Evolutionary conservation across 2,329 filamentous ascomycete genomes (phyloP).

Genomic region (Diaporthe citri): DNA sequence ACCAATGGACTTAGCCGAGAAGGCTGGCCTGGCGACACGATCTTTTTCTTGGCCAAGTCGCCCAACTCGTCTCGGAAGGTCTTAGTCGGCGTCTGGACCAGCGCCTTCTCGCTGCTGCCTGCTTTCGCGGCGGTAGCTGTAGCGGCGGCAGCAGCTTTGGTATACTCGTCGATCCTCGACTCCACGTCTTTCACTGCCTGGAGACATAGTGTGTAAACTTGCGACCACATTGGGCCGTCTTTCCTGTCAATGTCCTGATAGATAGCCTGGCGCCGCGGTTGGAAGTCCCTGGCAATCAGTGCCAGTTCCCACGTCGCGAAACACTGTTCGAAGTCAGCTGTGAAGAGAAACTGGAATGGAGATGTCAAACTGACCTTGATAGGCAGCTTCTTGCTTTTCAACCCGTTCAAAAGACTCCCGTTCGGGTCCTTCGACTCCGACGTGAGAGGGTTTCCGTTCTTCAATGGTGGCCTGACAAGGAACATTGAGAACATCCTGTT

Average conservation of each 20-base stretch:
- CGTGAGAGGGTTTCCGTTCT: slow-evolving; percentile 86
- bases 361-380: slow-evolving; percentile 68
- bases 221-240: slow-evolving; percentile 84
- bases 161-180: slow-evolving; percentile 73
- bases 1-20: slow-evolving; percentile 65
- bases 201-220: slow-evolving; percentile 79
- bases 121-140: slow-evolving; percentile 50
- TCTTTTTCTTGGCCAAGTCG: slow-evolving; percentile 56
- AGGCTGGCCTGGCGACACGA: slow-evolving; percentile 61
- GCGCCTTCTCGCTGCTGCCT: slow-evolving; percentile 54
- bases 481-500: slow-evolving; percentile 86
- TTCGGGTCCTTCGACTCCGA: slow-evolving; percentile 91
- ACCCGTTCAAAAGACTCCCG: slow-evolving; percentile 84
- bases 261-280: slow-evolving; percentile 82
- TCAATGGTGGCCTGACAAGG: slow-evolving; percentile 83
- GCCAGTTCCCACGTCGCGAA: slow-evolving; percentile 95
- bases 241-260: slow-evolving; percentile 89
- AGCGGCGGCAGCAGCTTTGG: slow-evolving; percentile 57
- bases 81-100: slow-evolving; percentile 54
- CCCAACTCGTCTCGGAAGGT: slow-evolving; percentile 59
- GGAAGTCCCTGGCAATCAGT: slow-evolving; percentile 81
- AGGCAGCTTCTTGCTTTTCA: slow-evolving; percentile 85
- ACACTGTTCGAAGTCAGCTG: slow-evolving; percentile 58
- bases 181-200: slow-evolving; percentile 77
- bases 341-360: neutral